Evolutionary conservation across 163 green algal genomes (phyloP), one percentile per base, ranked within the genome.

Genomic region (Volvox carteri): DNA sequence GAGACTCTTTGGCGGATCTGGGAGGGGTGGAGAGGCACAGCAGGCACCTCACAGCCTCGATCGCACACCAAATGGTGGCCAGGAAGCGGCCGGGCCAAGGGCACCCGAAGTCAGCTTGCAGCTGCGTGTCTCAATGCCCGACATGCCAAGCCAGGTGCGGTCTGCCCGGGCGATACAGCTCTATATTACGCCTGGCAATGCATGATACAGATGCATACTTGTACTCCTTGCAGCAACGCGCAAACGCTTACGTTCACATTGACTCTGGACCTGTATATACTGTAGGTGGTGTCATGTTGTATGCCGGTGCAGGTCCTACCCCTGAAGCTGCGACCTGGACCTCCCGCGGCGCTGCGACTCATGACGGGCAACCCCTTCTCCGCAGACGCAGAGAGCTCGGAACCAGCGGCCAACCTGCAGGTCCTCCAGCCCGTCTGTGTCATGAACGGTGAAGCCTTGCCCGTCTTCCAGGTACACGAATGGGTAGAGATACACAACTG

Each of bases 281-380:
- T n/a, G n/a, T n/a, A n/a, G n/a, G n/a, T n/a, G n/a, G n/a, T 65
- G 19, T 65, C 56, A 77, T 30, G 4, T 50, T 68, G 0, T 28
- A 68, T 78, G 39, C 60, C 73, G 5, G n/a, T 14, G 41, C 85
- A 94, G 91, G 70, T 60, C n/a, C 85, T 95, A 39, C 79, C 88
- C 5, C 7, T 96, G 7, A 84, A 86, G 48, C 75, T 97, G 67
- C 73, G 75, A 0, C 93, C 95, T 0, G 95, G 95, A n/a, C 89
- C 92, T 5, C 92, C 95, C 21, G 76, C 92, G 7, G 70, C 70
- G n/a, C 42, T 97, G 58, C 75, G 48, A 6, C 83, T 97, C 73
- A 58, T 94, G 30, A 67, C 87, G 30, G 93, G 91, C 21, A 87
- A 95, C 80, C 93, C 93, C 6, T 97, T 93, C 74, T 39, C 42